Evolutionary conservation across 139 green algal species (phyloP).

Genomic region (Chlorella ohadii): DNA sequence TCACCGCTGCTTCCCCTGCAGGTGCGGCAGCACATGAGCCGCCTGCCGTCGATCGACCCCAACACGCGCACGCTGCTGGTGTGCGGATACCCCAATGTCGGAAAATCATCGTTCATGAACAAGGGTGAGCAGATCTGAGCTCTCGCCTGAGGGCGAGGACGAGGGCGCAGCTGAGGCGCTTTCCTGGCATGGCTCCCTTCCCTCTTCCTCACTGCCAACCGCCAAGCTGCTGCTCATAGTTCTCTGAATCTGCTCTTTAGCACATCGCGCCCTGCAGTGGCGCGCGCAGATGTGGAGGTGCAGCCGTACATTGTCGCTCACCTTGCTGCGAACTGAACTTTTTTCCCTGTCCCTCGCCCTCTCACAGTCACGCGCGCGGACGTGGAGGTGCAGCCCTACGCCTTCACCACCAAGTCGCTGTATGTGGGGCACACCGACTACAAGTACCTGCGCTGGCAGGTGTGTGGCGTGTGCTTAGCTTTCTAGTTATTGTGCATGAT

Average conservation of each 20-base stretch:
- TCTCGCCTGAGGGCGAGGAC: too few relatives aligned
- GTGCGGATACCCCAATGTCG: conserved; percentile 99
- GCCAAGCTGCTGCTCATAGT: too few relatives aligned
- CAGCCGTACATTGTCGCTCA: too few relatives aligned
- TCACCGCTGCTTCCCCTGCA: neutral
- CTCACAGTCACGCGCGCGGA: conserved; percentile 90
- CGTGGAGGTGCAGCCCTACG: conserved; percentile 98
- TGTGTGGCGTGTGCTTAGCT: neutral
- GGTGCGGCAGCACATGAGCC: conserved; percentile 98
- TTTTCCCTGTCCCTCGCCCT: too few relatives aligned
- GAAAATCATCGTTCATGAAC: conserved; percentile 99
- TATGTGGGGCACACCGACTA: conserved; percentile 99
- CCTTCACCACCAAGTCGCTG: conserved; percentile 96
- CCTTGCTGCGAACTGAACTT: too few relatives aligned
- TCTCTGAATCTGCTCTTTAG: too few relatives aligned
- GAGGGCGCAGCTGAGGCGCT: too few relatives aligned
- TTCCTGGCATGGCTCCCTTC: too few relatives aligned
- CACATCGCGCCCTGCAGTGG: too few relatives aligned
- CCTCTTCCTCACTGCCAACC: too few relatives aligned
- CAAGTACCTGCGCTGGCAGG: conserved; percentile 97
- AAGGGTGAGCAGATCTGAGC: conserved; percentile 78
- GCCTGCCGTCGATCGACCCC: conserved; percentile 98
- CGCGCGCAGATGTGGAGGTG: conserved; percentile 98
- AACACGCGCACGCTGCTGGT: conserved; percentile 97
- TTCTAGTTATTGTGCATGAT: too few relatives aligned